phyloP scores from a whole-genome alignment of 1,139 yeast genomes.

The Arxiozyma telluris region DNA sequence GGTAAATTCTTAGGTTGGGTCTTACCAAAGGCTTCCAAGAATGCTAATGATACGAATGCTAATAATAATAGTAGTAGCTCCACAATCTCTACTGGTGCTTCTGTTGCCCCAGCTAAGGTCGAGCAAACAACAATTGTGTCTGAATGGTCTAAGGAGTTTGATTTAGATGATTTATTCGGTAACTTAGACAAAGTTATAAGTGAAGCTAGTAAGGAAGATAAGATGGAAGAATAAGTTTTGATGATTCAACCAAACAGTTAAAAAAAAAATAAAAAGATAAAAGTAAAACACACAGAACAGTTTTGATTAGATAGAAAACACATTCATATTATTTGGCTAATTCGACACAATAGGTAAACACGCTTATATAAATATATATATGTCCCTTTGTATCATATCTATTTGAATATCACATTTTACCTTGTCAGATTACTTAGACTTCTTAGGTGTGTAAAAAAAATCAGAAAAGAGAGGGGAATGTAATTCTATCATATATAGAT shows the following conservation, averaged over 20 bases:
- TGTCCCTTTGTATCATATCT: background rate
- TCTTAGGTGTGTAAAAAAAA: background rate
- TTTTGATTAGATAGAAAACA: background rate
- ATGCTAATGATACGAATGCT: conserved; percentile 24
- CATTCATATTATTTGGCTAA: background rate
- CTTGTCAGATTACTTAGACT: background rate
- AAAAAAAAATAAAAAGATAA: too few species aligned
- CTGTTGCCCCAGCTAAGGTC: conserved; percentile 36
- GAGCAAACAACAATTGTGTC: conserved; percentile 77
- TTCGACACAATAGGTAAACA: background rate
- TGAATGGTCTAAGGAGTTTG: conserved; percentile 93
- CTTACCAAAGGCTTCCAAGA: conserved; percentile 60
- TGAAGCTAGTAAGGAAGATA: conserved; percentile 15
- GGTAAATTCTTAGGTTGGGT: conserved; percentile 93
- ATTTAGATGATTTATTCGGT: conserved; percentile 68
- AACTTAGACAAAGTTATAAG: conserved; percentile 29
- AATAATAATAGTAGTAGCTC: conserved; percentile 9
- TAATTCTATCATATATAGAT: too few species aligned
- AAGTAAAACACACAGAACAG: background rate
- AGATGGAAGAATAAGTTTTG: conserved; percentile 10
- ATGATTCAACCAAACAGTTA: background rate
- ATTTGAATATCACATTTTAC: background rate
- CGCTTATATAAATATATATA: too few species aligned
- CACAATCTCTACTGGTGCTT: conserved; percentile 29
- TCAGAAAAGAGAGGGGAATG: too few species aligned